Percentiles rank a stretch among this genome's conserved stretches.
Conservation (phyloP, 2,329 filamentous ascomycete genomes). For the Onygena corvina region DNA sequence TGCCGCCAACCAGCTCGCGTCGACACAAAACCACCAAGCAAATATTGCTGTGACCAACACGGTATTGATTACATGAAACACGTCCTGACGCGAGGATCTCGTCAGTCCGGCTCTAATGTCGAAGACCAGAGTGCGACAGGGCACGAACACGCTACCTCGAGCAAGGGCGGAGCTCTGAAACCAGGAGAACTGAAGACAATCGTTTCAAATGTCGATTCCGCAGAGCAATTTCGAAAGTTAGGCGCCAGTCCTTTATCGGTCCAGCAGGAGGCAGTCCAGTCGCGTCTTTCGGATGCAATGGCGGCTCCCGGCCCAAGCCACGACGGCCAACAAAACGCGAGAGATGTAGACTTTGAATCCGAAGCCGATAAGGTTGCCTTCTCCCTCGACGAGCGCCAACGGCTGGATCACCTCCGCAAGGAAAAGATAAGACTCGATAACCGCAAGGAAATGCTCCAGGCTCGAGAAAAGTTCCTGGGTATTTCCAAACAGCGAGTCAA, state of each 20-base stretch:
- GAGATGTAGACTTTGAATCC: constrained; percentile 11
- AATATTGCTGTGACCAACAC: constrained; percentile 41
- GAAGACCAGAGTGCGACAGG: not conserved
- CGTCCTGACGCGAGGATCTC: not conserved
- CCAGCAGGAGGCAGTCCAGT: constrained; percentile 18
- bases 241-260: constrained; percentile 30
- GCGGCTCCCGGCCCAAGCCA: not conserved
- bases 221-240: constrained; percentile 32
- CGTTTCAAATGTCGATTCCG: constrained; percentile 27
- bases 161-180: constrained; percentile 33
- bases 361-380: constrained; percentile 13
- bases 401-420: constrained; percentile 11
- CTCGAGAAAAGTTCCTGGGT: constrained; percentile 32
- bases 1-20: constrained; percentile 38
- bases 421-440: constrained; percentile 14
- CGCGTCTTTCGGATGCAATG: constrained; percentile 10
- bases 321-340: not conserved
- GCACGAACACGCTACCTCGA: constrained; percentile 12
- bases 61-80: constrained; percentile 34
- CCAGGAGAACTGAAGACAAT: constrained; percentile 33
- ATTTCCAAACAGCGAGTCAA: constrained; percentile 34
- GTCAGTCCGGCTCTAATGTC: not conserved
- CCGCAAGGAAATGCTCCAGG: constrained; percentile 31
- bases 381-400: constrained; percentile 16
- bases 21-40: constrained; percentile 31